Conservation (phyloP, 805 yeast species). For the Candida argentea region DNA sequence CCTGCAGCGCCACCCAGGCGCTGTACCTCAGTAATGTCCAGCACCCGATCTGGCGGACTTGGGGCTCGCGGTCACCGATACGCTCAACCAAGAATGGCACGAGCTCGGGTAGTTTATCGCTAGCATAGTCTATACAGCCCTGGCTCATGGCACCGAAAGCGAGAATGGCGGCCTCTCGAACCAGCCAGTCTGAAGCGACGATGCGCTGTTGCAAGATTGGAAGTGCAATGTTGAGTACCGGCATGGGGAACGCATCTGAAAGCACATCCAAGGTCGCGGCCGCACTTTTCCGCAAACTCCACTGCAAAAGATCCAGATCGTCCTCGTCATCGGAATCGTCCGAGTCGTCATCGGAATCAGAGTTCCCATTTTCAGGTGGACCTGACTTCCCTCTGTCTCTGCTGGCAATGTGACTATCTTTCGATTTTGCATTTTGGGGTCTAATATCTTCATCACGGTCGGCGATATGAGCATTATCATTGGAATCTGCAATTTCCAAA, state of each 20-base stretch:
- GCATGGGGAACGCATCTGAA: conserved; percentile 56
- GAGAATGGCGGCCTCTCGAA: conserved; percentile 85
- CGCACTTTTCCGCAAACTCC: conserved; percentile 90
- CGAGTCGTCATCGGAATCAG: conserved; percentile 43
- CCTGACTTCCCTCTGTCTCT: conserved; percentile 3
- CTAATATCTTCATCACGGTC: conserved; percentile 83
- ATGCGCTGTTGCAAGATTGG: conserved; percentile 71
- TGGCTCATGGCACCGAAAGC: conserved; percentile 94
- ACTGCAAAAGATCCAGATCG: conserved; percentile 57
- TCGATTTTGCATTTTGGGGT: conserved; percentile 68
- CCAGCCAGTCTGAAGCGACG: conserved; percentile 68
- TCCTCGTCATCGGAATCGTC: conserved; percentile 67
- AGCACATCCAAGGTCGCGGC: conserved; percentile 87
- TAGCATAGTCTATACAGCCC: conserved; percentile 67
- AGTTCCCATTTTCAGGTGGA: conserved; percentile 16
- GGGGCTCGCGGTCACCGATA: conserved; percentile 62
- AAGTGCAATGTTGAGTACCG: conserved; percentile 55
- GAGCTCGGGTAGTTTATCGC: conserved; percentile 65
- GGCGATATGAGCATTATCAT: conserved; percentile 66
- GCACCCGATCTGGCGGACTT: conserved; percentile 88
- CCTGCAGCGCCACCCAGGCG: conserved; percentile 69
- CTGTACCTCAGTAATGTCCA: conserved; percentile 91
- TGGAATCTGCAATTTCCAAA: conserved; percentile 54
- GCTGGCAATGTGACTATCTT: conserved; percentile 14
- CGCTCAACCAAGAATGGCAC: conserved; percentile 81